Conservation (phyloP, 306 rosid genomes). For the peach (Prunus persica) region DNA sequence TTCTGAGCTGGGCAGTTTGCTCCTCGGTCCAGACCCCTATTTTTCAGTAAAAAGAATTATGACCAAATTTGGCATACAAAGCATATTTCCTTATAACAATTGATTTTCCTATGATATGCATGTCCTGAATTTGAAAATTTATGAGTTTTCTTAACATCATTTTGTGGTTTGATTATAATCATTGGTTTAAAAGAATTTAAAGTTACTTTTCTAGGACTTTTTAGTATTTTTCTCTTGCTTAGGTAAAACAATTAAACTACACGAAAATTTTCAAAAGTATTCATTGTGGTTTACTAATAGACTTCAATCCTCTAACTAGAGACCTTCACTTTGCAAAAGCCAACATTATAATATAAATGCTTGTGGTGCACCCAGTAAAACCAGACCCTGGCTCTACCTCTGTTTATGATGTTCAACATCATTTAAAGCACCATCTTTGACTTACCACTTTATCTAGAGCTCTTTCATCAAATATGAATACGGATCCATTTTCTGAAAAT, state of each 20-base stretch:
- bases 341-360: not conserved
- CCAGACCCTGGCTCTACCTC: not conserved
- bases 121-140: not conserved
- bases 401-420: not conserved
- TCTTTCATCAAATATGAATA: conserved; percentile 74
- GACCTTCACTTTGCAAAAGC: not conserved
- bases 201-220: not conserved
- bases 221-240: not conserved
- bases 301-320: not conserved
- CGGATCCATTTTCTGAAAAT: conserved; percentile 76
- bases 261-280: not conserved
- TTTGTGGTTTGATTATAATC: not conserved
- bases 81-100: not conserved
- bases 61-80: not conserved
- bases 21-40: conserved; percentile 49
- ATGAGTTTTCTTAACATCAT: not conserved
- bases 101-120: not conserved
- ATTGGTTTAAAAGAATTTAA: not conserved
- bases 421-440: conserved; percentile 12
- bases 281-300: not conserved
- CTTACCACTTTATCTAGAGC: conserved; percentile 63
- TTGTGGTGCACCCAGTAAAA: not conserved
- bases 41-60: conserved; percentile 18
- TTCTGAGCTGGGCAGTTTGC: conserved; percentile 60
- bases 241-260: not conserved